Evolutionary conservation across 106 monocot species (phyloP).

Genomic region (Dendrobium nobile): DNA sequence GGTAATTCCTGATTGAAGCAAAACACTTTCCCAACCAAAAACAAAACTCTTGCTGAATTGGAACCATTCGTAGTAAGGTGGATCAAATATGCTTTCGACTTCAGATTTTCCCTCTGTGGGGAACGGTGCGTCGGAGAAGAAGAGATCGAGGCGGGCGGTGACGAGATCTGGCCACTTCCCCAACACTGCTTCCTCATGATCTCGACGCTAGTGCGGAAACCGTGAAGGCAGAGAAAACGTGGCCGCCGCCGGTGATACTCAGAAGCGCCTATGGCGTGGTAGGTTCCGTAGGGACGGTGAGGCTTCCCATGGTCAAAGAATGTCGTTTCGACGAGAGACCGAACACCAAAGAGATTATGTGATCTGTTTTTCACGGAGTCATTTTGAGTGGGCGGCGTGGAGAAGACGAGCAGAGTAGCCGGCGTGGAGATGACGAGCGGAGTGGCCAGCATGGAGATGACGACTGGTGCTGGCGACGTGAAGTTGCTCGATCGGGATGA

Average conservation of each 20-base stretch:
- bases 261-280: not conserved
- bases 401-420: no score
- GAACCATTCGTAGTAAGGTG: conserved; percentile 96
- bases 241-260: conserved; percentile 20
- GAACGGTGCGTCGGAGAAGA: conserved; percentile 82
- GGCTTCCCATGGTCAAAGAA: conserved; percentile 27
- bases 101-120: conserved; percentile 77
- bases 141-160: conserved; percentile 66
- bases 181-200: conserved; percentile 78
- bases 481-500: no score
- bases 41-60: conserved; percentile 52
- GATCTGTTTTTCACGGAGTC: not conserved
- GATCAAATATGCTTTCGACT: conserved; percentile 78
- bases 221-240: conserved; percentile 85
- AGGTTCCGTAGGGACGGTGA: conserved; percentile 6
- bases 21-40: no score
- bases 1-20: no score
- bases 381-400: not conserved
- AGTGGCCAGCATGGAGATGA: no score
- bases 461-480: no score
- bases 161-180: conserved; percentile 77
- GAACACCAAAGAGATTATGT: not conserved
- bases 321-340: not conserved
- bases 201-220: conserved; percentile 86
- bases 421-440: no score